Base-by-base conservation (phyloP, 208 protist species). In the Acanthamoeba healyi region DNA sequence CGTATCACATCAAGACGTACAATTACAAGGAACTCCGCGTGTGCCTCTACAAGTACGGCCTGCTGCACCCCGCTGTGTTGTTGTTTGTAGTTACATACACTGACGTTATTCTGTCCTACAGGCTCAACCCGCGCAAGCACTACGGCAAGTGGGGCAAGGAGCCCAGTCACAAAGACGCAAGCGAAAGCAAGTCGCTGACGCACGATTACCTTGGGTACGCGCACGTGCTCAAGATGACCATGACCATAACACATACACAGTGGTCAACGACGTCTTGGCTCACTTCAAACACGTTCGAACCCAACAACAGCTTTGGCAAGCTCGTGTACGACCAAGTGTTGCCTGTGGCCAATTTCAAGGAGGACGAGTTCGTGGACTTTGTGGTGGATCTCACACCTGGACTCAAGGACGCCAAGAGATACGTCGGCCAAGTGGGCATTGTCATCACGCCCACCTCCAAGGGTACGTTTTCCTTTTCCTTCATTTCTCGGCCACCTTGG, bases 21-120 rank as follows among this genome's bases (percentile, higher is more conserved):
- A 93, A 93, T 38, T 93, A 93, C 67, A 93, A 93, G 65, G 88
- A 79, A 32, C 46, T 93, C 7, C 88, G 88, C 61, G 88, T 93
- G 42, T 93, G 88, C n/a, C 65, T 93, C 32, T 93, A 93, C 42
- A 92, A 92, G 87, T 92, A 79, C 36, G 87, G 14, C 58, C 17
- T 24, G 24, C 58, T 22, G 12, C 40, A 46, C 5, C 40, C 5
- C 40, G 58, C 58, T 65, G 24, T 65, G 58, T 49, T 49, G 44
- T 15, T n/a, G 44, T 49, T 49, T 49, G 12, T 4, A 15, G 44
- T 49, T 12, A 15, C 44, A 49, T 29, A 65, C 19, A 12, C 19
- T 32, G n/a, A 32, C 58, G 2, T 87, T 58, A 7, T 34, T 87
- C 29, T 56, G 24, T 54, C 15, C 38, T 34, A 36, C 67, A 79